phyloP scores from a whole-genome alignment of 768 basidiomycete genomes.

The Trametes sanguinea region DNA sequence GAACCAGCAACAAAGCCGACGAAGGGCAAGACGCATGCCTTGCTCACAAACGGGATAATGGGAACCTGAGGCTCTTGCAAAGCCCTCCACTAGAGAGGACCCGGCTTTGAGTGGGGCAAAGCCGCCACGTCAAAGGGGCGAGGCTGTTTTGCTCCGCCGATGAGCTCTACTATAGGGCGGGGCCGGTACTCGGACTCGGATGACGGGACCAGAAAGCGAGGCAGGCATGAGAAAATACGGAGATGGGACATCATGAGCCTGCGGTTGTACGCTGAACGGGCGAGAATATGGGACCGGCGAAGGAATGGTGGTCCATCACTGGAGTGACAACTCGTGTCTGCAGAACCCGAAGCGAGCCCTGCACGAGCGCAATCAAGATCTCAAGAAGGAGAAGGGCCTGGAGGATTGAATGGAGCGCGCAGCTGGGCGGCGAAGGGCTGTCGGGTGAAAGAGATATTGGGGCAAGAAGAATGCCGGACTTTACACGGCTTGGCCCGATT shows the following conservation, averaged over 20 bases:
- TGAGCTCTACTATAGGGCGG: background rate
- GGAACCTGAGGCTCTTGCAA: no score
- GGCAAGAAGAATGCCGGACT: background rate
- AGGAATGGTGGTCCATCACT: constrained; percentile 2
- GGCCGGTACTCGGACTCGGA: constrained; percentile 6
- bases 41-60: no score
- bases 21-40: no score
- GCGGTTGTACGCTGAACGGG: background rate
- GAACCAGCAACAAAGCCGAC: no score
- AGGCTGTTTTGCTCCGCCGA: constrained; percentile 5
- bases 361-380: constrained; percentile 4
- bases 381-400: background rate
- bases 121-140: background rate
- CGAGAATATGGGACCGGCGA: background rate
- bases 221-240: constrained; percentile 3
- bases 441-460: background rate
- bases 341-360: background rate
- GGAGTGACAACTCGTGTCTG: constrained; percentile 1
- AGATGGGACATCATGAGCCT: background rate
- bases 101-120: no score
- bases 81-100: no score
- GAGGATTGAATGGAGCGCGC: background rate
- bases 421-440: background rate
- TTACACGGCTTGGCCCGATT: background rate
- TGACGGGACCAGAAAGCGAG: background rate